Evolutionary conservation across 176 grass and related monocot genomes (phyloP).

Genomic region (Oryza coarctata): DNA sequence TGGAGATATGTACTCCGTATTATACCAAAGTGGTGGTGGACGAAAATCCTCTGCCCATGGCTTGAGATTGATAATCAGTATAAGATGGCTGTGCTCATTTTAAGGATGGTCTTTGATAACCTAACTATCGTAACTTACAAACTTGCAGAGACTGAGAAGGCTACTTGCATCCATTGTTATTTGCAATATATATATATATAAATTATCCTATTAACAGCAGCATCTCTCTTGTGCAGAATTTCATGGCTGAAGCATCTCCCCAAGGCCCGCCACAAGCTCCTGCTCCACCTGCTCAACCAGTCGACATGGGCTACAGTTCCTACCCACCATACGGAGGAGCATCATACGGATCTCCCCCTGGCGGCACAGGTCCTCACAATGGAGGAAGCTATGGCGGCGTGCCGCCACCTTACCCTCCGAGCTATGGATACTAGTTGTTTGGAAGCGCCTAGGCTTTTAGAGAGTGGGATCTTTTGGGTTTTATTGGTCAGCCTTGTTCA

Average conservation of each 20-base stretch:
- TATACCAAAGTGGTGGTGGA: not conserved
- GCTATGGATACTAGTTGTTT: slow-evolving; percentile 60
- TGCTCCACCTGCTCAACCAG: slow-evolving; percentile 38
- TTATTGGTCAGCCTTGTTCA: slow-evolving; percentile 28
- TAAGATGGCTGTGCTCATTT: not conserved
- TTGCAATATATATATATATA: not conserved
- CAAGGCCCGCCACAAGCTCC: slow-evolving; percentile 46
- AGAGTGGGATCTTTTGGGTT: not conserved
- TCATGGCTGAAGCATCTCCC: slow-evolving; percentile 82
- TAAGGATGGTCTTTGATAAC: not conserved
- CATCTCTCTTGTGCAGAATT: slow-evolving; percentile 65
- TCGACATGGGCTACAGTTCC: slow-evolving; percentile 58
- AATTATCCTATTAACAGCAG: not conserved
- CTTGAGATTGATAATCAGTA: not conserved
- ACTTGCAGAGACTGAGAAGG: not conserved
- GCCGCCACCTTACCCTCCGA: slow-evolving; percentile 42
- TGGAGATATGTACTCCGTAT: not conserved
- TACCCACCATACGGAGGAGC: slow-evolving; percentile 67
- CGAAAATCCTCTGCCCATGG: not conserved
- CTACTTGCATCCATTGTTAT: not conserved
- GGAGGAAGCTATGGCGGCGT: slow-evolving; percentile 64
- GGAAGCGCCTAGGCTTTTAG: not conserved
- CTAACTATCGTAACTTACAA: not conserved
- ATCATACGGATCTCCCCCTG: slow-evolving; percentile 53
- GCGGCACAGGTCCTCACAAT: slow-evolving; percentile 25